Base-by-base conservation (phyloP, 2,329 filamentous ascomycete species). In the Fusarium newnesense region DNA sequence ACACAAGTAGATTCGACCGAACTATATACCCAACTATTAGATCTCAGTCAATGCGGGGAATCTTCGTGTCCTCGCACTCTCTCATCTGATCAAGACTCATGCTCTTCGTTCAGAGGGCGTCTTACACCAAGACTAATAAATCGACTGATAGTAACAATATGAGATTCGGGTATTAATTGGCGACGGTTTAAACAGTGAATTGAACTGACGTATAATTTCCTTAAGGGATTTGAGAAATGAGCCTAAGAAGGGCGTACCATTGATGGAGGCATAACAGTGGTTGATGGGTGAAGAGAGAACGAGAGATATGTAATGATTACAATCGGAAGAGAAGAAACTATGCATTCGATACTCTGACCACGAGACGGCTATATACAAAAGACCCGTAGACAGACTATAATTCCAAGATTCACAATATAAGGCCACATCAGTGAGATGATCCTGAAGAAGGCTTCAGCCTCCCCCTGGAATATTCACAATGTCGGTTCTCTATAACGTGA, bases 31-130 rank as follows among this genome's bases (percentile, higher is more conserved):
- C 42, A 7, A 64, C 18, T 9, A 63, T 67, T 8, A 71, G 21
- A 10, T 71, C 67, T 67, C 67, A 72, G 26, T 72, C 67, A 32
- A 72, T 60, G 2, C 59, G 36, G 2, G 60, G 57, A 13, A 68
- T 59, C 64, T 64, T 69, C 13, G 57, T 64, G 30, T 73, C 46
- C 24, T 64, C 62, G 60, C 70, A 72, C 9, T 44, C 39, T 54
- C 67, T 60, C 34, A 64, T 58, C 34, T 60, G 49, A 43, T 69
- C 43, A 15, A 70, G 56, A 11, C 53, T 64, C 57, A 72, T 73
- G 39, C 68, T 72, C 12, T 61, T 43, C 1, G 37, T 65, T 73
- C 16, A 72, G 49, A 16, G n/a, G n/a, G n/a, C 53, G 52, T 16
- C 64, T 58, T 12, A 69, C 57, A 7, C 64, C 32, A 36, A 69